These are phyloP conservation scores for Auricularia heimuer DNA, from an alignment of 768 basidiomycete species.

Conservation along the genomic window DNA sequence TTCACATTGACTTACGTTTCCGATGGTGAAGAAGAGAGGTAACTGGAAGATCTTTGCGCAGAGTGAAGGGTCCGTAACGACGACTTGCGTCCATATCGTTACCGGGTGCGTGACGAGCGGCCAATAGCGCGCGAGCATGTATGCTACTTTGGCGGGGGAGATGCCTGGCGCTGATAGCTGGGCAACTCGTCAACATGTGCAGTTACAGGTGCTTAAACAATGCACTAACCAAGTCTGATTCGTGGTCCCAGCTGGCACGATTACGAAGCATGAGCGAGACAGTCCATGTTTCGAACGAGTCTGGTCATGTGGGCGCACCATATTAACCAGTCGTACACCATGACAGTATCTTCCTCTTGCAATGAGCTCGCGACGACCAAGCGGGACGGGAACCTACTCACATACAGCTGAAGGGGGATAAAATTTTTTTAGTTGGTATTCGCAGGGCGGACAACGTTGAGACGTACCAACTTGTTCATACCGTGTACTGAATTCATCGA, in stretches of 20 bases:
- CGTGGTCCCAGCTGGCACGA: not conserved
- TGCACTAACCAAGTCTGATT: not conserved
- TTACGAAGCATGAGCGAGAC: not conserved
- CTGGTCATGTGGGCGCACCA: not conserved
- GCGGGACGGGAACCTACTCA: too few species aligned
- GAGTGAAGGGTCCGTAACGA: not conserved
- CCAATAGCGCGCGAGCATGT: not conserved
- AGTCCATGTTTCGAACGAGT: not conserved
- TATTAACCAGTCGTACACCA: constrained; percentile 1
- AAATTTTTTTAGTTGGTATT: too few species aligned
- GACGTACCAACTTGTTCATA: too few species aligned
- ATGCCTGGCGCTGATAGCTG: not conserved
- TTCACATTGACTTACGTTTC: not conserved
- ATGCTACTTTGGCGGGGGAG: not conserved
- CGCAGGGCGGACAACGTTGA: too few species aligned
- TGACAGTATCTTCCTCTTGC: not conserved
- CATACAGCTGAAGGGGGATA: too few species aligned
- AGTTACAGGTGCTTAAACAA: not conserved
- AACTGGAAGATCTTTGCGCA: not conserved
- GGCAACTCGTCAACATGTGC: not conserved
- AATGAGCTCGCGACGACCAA: too few species aligned
- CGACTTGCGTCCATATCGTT: not conserved
- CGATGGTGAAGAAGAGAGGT: not conserved
- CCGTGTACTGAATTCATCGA: too few species aligned
- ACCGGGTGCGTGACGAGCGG: not conserved